A percentile compares a stretch with the other conserved stretches of the same genome.
Conservation (phyloP, 2,329 filamentous ascomycete genomes). For the Beauveria sp. region DNA sequence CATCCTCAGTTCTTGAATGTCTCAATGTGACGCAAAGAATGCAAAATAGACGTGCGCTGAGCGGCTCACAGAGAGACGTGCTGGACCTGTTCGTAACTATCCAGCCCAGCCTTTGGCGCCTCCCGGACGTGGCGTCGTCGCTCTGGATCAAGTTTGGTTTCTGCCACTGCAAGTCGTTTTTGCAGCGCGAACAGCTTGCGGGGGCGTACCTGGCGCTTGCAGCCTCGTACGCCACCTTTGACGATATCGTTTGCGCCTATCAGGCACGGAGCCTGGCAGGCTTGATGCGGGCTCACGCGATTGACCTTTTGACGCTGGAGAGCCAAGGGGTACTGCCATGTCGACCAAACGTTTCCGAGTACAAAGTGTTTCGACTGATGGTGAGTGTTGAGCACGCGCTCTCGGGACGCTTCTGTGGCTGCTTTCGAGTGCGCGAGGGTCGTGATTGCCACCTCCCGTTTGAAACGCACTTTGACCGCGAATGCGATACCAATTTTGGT, state of each 20-base stretch:
- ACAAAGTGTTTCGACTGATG: background rate
- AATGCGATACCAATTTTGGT: background rate
- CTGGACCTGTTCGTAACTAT: background rate
- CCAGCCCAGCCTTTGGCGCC: background rate
- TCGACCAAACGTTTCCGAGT: background rate
- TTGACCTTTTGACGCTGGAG: background rate
- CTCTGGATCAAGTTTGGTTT: background rate
- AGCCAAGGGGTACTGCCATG: background rate
- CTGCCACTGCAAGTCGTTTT: background rate
- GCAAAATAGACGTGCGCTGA: background rate
- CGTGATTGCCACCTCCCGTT: background rate
- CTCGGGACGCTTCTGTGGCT: background rate
- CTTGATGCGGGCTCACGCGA: background rate
- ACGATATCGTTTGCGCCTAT: background rate
- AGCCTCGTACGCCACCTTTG: background rate
- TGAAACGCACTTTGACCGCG: background rate
- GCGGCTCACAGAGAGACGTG: background rate
- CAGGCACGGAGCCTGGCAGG: background rate
- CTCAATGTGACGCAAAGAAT: background rate
- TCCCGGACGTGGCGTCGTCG: background rate
- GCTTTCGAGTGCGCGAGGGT: background rate
- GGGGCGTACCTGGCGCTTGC: background rate
- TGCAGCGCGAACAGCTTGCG: background rate
- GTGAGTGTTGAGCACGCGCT: background rate
- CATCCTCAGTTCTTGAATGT: background rate